phyloP scores from a whole-genome alignment of 1,139 yeast genomes.

The Magnusiomyces magnusii region DNA sequence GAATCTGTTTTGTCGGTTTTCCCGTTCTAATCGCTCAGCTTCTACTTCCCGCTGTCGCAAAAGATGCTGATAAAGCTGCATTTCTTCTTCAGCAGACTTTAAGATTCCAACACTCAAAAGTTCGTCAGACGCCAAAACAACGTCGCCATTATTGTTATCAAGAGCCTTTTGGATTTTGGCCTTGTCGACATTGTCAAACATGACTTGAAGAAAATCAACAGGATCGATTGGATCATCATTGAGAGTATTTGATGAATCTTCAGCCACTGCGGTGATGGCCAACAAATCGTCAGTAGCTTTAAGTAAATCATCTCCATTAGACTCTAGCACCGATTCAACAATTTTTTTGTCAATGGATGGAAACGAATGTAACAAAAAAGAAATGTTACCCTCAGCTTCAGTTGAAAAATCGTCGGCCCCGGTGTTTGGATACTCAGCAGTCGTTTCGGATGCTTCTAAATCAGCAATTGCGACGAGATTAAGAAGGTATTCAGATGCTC shows the following conservation, averaged over 20 bases:
- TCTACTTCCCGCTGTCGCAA: not conserved
- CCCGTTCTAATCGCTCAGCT: not conserved
- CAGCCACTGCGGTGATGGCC: not conserved
- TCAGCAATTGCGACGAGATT: not conserved
- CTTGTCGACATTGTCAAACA: not conserved
- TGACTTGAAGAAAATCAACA: not conserved
- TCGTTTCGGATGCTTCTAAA: not conserved
- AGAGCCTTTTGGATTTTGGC: not conserved
- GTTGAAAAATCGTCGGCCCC: too few species aligned
- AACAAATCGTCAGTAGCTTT: not conserved
- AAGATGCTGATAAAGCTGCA: not conserved
- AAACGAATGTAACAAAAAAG: not conserved
- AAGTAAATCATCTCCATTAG: not conserved
- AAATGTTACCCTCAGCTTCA: too few species aligned
- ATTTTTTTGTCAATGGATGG: not conserved
- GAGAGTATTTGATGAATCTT: not conserved
- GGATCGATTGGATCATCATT: not conserved
- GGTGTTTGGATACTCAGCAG: not conserved
- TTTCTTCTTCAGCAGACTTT: not conserved
- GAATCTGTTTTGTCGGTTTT: not conserved
- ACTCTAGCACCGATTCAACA: not conserved
- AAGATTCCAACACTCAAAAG: conserved; percentile 2
- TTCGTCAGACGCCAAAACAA: conserved; percentile 1
- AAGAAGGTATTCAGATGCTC: conserved; percentile 15
- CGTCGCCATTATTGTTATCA: not conserved